Base-by-base conservation (phyloP, 805 yeast genomes). In the Cyberlindnera bimundalis region DNA sequence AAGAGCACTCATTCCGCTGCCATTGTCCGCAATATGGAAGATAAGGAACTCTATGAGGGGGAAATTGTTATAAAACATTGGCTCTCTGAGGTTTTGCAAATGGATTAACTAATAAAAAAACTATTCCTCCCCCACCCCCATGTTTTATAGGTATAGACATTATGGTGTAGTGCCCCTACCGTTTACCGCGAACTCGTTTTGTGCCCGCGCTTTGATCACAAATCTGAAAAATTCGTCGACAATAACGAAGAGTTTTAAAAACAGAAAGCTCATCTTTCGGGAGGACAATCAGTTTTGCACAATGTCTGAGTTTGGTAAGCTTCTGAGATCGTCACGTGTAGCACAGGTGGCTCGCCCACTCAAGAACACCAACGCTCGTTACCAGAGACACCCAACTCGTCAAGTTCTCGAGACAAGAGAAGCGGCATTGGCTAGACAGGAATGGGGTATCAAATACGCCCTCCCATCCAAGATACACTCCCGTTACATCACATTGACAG, bases 1-100 rank as follows among this genome's bases (percentile, higher is more conserved):
- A 70, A 70, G 35, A 74, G 79, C 32, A 75, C 95, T 1, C 96
- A 87, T 55, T 87, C 95, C 1, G 95, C 93, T 2, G 81, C 87
- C 2, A 84, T 87, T 43, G 85, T 81, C 31, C 71, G 95, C 36
- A 76, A 72, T 46, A 56, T 60, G n/a, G 64, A 65, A 18, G 74
- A 73, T 23, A 68, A 70, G 10, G 70, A 71, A 10, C 79, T 81
- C 47, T 75, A 62, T 25, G 95, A 87, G 59, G 96, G 96, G 1
- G 74, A 78, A 52, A 56, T 67, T 3, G 86, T 83, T 5, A 73
- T 86, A 20, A 62, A 61, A 29, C 95, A 86, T 59, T 82, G 84
- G 71, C 62, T 81, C 9, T 64, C 71, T 20, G 60, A 69, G 20
- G 73, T 67, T 9, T 65, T 75, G 40, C 42, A 47, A 35, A 24